Base-by-base conservation (phyloP, 2,329 filamentous ascomycete species). In the Endoconidiophora polonica region DNA sequence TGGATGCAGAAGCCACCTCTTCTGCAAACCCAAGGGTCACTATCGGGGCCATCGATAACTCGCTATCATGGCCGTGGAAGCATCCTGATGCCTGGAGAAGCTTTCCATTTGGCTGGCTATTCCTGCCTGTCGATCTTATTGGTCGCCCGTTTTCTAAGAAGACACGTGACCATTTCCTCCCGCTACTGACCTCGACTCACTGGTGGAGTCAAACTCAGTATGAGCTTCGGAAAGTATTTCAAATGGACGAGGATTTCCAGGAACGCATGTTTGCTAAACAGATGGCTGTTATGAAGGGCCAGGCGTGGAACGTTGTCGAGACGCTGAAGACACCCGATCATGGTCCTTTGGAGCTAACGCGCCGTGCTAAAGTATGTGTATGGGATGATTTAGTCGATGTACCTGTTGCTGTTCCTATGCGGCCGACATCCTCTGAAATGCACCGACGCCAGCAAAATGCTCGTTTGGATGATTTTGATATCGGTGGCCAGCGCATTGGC, bases 241-340 rank as follows among this genome's bases (percentile, higher is more conserved):
- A 86, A 56, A 78, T 93, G 61, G 91, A 98, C 63, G 79, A 82
- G 2, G 91, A 98, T 65, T 98, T 98, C 64, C 86, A 96, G 62
- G 91, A 98, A 67, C 83, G 86, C 65, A 98, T 98, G 91, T 98
- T 94, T 66, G 86, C 86, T n/a, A 80, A 86, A 57, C 91, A 98
- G 61, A 93, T 98, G 54, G 90, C 91, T 1, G 91, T 98, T 53
- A 94, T 98, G 86, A 98, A 98, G 66, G 91, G 91, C 9, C 91
- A 98, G 62, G 91, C 91, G 0, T 98, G 91, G 87, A 98, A 98
- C 61, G 91, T 98, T 0, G 91, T 98, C 3, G 91, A 98, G 67
- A 95, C 91, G 0, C 73, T 98, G 54, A 98, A 98, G 63, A 84
- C 84, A 16, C 72, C 78, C 0, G 91, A 96, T 60, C 90, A 96